Evolutionary conservation across 2,329 filamentous ascomycete genomes (phyloP).

Genomic region (Aspergillus quadrilineatus): DNA sequence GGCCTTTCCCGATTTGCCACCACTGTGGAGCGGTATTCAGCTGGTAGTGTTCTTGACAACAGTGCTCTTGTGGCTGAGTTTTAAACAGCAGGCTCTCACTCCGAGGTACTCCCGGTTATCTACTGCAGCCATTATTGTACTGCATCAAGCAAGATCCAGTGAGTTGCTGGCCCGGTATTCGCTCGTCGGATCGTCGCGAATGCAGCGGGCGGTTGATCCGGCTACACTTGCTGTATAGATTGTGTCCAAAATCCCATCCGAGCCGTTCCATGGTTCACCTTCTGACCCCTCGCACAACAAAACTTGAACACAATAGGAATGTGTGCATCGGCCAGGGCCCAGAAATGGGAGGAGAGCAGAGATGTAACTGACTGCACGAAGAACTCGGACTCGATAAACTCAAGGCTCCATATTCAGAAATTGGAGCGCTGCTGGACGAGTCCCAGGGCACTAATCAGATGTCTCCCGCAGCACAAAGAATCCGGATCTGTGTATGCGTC

Average conservation of each 20-base stretch:
- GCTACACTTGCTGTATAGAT: neutral
- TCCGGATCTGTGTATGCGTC: slow-evolving; percentile 11
- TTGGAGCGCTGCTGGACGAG: neutral
- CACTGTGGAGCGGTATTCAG: slow-evolving; percentile 14
- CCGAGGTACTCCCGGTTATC: slow-evolving; percentile 1
- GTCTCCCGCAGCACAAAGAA: neutral
- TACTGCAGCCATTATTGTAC: neutral
- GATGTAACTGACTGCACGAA: neutral
- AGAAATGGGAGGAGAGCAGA: neutral
- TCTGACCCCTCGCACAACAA: neutral
- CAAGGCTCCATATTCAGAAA: slow-evolving; percentile 4
- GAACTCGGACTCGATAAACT: slow-evolving; percentile 4
- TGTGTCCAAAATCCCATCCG: neutral
- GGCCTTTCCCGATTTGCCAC: slow-evolving; percentile 11
- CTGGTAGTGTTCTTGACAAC: slow-evolving; percentile 9
- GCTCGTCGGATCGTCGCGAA: neutral
- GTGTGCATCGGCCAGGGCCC: neutral
- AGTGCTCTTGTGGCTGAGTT: slow-evolving; percentile 3
- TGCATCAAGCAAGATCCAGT: neutral
- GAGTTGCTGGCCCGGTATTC: neutral
- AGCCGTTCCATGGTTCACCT: slow-evolving; percentile 10
- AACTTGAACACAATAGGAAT: slow-evolving; percentile 6
- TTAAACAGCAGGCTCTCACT: neutral
- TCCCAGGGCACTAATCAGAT: slow-evolving; percentile 7
- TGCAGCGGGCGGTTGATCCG: neutral